Evolutionary conservation across 1,139 yeast species (phyloP).

Genomic region (Yamadazyma diddensiae): DNA sequence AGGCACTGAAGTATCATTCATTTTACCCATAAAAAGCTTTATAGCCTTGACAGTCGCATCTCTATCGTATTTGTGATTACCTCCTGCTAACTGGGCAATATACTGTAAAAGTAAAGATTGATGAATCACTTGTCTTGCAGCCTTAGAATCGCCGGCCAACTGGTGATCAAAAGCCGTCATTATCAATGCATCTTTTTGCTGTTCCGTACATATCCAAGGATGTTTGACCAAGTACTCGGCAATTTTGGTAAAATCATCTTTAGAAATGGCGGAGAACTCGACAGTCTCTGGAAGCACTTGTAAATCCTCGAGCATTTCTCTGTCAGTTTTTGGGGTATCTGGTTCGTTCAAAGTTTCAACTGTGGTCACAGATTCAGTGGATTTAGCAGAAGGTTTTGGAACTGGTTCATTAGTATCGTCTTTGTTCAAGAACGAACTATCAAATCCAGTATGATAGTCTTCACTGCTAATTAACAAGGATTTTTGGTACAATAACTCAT

Average conservation of each 20-base stretch:
- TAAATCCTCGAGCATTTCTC: constrained; percentile 33
- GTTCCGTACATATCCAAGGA: constrained; percentile 69
- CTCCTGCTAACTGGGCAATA: constrained; percentile 58
- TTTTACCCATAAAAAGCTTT: constrained; percentile 65
- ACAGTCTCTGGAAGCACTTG: constrained; percentile 55
- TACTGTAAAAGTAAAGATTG: constrained; percentile 83
- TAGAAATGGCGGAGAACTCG: constrained; percentile 58
- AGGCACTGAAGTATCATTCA: constrained; percentile 52
- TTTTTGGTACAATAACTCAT: constrained; percentile 68
- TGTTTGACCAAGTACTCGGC: constrained; percentile 55
- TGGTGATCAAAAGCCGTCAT: constrained; percentile 92
- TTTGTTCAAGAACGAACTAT: constrained; percentile 74
- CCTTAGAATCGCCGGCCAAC: constrained; percentile 52
- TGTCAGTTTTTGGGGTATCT: constrained; percentile 16
- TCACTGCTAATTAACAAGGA: constrained; percentile 78
- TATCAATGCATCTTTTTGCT: constrained; percentile 87
- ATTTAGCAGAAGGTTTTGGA: constrained; percentile 9
- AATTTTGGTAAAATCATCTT: constrained; percentile 45
- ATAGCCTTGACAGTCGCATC: constrained; percentile 52
- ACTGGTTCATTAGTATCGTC: constrained; percentile 17
- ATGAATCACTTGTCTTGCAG: constrained; percentile 64
- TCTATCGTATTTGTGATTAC: constrained; percentile 18
- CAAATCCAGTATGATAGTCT: constrained; percentile 93
- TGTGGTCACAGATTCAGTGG: constrained; percentile 17
- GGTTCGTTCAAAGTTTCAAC: constrained; percentile 27